Percentiles rank a stretch among this genome's conserved stretches.
phyloP scores from a whole-genome alignment of 2,329 filamentous ascomycete species.

The Spiromastix sp. region DNA sequence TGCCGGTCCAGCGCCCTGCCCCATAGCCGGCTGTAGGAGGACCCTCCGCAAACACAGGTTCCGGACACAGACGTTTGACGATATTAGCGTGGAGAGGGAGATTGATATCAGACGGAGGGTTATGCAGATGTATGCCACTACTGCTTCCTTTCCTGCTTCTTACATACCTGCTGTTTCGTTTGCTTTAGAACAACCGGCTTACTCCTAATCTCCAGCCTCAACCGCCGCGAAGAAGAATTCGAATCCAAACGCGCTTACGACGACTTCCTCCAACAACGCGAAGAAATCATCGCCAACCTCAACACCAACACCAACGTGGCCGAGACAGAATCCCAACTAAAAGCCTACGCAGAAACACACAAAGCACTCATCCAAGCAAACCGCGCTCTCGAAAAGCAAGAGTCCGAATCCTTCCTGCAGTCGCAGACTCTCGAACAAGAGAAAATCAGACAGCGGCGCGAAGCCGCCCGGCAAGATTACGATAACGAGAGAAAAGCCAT shows the following conservation, averaged over 20 bases:
- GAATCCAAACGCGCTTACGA: slow-evolving; percentile 76
- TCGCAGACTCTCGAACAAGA: slow-evolving; percentile 53
- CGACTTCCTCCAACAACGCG: slow-evolving; percentile 87
- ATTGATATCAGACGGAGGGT: slow-evolving; percentile 82
- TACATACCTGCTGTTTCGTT: no score
- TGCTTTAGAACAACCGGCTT: slow-evolving; percentile 1
- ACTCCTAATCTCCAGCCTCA: slow-evolving; percentile 52
- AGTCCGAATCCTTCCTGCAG: slow-evolving; percentile 37
- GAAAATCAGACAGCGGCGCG: slow-evolving; percentile 50
- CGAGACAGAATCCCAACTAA: slow-evolving; percentile 50
- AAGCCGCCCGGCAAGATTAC: slow-evolving; percentile 56
- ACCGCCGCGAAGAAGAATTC: slow-evolving; percentile 84
- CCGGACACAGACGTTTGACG: slow-evolving; percentile 78
- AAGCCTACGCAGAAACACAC: slow-evolving; percentile 65
- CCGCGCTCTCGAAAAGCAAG: slow-evolving; percentile 36
- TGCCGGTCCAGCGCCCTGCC: slow-evolving; percentile 82
- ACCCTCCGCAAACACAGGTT: slow-evolving; percentile 80
- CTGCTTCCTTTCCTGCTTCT: not conserved
- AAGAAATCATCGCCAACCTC: slow-evolving; percentile 81
- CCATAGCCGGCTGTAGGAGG: slow-evolving; percentile 76
- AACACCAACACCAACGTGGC: slow-evolving; percentile 60
- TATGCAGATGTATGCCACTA: slow-evolving; percentile 41
- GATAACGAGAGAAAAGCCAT: slow-evolving; percentile 58
- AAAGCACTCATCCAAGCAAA: slow-evolving; percentile 45
- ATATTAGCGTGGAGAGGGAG: slow-evolving; percentile 80